A percentile compares a stretch with the other conserved stretches of the same genome.
phyloP scores from a whole-genome alignment of 768 basidiomycete genomes.

The Phaeotremella fagi region DNA sequence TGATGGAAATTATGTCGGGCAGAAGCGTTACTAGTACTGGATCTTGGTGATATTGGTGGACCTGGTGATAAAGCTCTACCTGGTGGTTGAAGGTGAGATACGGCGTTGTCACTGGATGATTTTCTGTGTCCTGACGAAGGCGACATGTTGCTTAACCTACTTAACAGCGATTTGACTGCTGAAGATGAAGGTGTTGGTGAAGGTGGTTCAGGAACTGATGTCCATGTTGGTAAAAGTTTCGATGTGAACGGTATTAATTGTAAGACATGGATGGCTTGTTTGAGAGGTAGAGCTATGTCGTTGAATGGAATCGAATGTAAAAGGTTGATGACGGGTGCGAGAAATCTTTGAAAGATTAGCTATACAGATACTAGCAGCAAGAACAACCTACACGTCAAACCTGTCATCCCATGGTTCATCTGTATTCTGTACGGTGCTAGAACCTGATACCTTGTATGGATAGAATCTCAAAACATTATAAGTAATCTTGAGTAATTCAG shows the following conservation, averaged over 20 bases:
- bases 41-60: neutral
- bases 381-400: conserved; percentile 61
- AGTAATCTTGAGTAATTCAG: conserved; percentile 75
- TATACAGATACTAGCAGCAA: too few species aligned
- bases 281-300: conserved; percentile 65
- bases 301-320: conserved; percentile 64
- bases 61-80: neutral
- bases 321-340: conserved; percentile 65
- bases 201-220: conserved; percentile 46
- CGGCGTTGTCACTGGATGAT: neutral
- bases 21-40: neutral
- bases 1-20: too few species aligned
- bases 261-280: conserved; percentile 74
- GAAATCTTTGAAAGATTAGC: conserved; percentile 53
- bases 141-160: conserved; percentile 18
- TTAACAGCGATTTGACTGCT: conserved; percentile 18
- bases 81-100: neutral
- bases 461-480: conserved; percentile 85
- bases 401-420: conserved; percentile 71
- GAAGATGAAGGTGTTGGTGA: conserved; percentile 49
- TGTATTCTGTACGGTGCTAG: conserved; percentile 2
- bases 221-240: conserved; percentile 46
- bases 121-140: neutral
- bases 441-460: conserved; percentile 17
- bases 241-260: conserved; percentile 67